Evolutionary conservation across 2,329 filamentous ascomycete species (phyloP).

Genomic region (Thelonectria discophora): DNA sequence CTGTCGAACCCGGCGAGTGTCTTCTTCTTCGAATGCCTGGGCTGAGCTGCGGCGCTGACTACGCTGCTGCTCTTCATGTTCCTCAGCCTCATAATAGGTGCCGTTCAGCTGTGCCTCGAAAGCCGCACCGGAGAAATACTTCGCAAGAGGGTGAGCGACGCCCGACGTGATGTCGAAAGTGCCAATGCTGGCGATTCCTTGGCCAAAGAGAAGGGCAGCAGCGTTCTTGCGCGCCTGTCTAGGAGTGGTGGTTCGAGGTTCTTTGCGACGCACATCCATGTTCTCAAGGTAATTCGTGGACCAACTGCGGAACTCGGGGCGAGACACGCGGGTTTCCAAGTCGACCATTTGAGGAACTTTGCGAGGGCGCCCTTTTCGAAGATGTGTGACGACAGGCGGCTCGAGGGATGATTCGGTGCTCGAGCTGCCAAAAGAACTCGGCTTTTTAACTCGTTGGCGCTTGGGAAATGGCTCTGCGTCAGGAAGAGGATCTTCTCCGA

Average conservation of each 20-base stretch:
- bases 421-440: constrained; percentile 26
- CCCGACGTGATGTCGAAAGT: constrained; percentile 36
- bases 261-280: constrained; percentile 57
- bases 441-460: constrained; percentile 29
- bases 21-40: constrained; percentile 54
- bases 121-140: constrained; percentile 54
- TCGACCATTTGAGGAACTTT: constrained; percentile 45
- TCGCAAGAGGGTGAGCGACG: constrained; percentile 54
- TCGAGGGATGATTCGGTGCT: constrained; percentile 38
- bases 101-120: constrained; percentile 49
- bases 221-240: constrained; percentile 53
- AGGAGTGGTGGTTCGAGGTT: constrained; percentile 37
- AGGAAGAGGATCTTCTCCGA: constrained; percentile 51
- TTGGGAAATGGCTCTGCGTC: constrained; percentile 49
- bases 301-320: constrained; percentile 53
- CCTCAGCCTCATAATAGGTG: constrained; percentile 33
- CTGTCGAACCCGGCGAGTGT: constrained; percentile 50
- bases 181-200: constrained; percentile 49
- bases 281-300: constrained; percentile 57
- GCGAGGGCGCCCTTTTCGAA: constrained; percentile 39
- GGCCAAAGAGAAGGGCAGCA: constrained; percentile 42
- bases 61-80: constrained; percentile 31
- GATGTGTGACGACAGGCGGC: constrained; percentile 31
- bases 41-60: constrained; percentile 53
- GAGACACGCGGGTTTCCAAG: constrained; percentile 46